phyloP scores from a whole-genome alignment of 371 early-diverging fungal species.

The Syncephalastrum racemosum region DNA sequence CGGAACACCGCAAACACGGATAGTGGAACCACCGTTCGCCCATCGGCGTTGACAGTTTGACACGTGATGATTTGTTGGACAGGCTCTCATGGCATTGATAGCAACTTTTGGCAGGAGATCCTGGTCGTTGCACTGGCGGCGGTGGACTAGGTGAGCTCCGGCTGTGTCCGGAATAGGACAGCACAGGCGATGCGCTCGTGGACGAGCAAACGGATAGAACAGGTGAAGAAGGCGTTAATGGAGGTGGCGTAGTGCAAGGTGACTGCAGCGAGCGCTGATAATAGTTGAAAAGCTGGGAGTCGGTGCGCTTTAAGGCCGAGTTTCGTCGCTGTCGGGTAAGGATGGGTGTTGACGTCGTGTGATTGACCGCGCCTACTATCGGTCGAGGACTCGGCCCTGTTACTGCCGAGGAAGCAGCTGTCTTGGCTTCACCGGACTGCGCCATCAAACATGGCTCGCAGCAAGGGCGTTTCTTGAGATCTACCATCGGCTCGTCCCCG shows the following conservation, averaged over 20 bases:
- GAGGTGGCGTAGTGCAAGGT: slow-evolving; percentile 10
- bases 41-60: slow-evolving; percentile 22
- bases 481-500: slow-evolving; percentile 56
- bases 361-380: not conserved
- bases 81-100: too few species aligned
- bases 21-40: slow-evolving; percentile 58
- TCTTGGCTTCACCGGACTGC: slow-evolving; percentile 34
- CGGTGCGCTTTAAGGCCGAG: slow-evolving; percentile 4
- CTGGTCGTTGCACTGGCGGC: too few species aligned
- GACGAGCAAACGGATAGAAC: slow-evolving; percentile 12
- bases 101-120: too few species aligned
- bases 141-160: too few species aligned
- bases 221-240: slow-evolving; percentile 16
- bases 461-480: slow-evolving; percentile 56
- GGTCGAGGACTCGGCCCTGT: not conserved
- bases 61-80: slow-evolving; percentile 1
- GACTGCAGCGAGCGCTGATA: slow-evolving; percentile 15
- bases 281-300: slow-evolving; percentile 15
- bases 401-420: not conserved
- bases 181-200: slow-evolving; percentile 9
- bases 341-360: slow-evolving; percentile 9
- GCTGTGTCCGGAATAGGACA: too few species aligned
- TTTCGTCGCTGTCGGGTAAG: slow-evolving; percentile 6
- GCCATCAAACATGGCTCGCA: slow-evolving; percentile 67
- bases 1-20: slow-evolving; percentile 69